Evolutionary conservation across 2,329 filamentous ascomycete species (phyloP).

Genomic region (Venturia asperata): DNA sequence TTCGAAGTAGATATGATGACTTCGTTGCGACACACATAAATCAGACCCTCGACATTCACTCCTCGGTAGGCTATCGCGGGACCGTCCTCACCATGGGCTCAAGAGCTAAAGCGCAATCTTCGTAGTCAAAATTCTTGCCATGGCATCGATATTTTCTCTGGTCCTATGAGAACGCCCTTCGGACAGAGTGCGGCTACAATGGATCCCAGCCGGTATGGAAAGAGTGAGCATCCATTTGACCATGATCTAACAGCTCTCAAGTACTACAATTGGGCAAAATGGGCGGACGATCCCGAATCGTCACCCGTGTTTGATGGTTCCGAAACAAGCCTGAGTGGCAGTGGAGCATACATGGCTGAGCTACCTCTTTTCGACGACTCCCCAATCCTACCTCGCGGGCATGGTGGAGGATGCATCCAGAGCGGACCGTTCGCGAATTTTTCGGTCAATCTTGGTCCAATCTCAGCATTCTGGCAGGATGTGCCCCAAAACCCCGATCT

Average conservation of each 20-base stretch:
- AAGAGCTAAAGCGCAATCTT: background rate
- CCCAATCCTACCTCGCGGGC: conserved; percentile 20
- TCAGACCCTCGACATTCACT: conserved; percentile 7
- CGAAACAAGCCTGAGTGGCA: conserved; percentile 32
- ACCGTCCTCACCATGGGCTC: background rate
- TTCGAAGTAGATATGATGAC: conserved; percentile 19
- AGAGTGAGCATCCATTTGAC: background rate
- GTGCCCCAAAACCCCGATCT: conserved; percentile 26
- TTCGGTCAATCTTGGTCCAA: conserved; percentile 36
- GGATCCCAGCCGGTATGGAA: conserved; percentile 13
- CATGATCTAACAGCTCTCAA: background rate
- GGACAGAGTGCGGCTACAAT: conserved; percentile 17
- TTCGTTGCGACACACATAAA: conserved; percentile 18
- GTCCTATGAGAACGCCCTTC: conserved; percentile 17
- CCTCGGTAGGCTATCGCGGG: background rate
- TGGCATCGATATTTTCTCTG: conserved; percentile 18
- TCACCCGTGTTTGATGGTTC: conserved; percentile 27
- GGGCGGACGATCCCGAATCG: conserved; percentile 27
- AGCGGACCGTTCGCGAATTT: conserved; percentile 28
- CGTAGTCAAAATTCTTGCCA: conserved; percentile 11
- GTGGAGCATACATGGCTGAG: conserved; percentile 22
- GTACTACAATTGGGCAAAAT: conserved; percentile 30
- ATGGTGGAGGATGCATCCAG: conserved; percentile 26
- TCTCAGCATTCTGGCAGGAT: conserved; percentile 22
- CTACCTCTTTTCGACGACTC: conserved; percentile 4